A percentile compares a stretch with the other conserved stretches of the same genome.
Evolutionary conservation across 176 grass and related monocot species (phyloP).

Genomic region (Triticum turgidum): DNA sequence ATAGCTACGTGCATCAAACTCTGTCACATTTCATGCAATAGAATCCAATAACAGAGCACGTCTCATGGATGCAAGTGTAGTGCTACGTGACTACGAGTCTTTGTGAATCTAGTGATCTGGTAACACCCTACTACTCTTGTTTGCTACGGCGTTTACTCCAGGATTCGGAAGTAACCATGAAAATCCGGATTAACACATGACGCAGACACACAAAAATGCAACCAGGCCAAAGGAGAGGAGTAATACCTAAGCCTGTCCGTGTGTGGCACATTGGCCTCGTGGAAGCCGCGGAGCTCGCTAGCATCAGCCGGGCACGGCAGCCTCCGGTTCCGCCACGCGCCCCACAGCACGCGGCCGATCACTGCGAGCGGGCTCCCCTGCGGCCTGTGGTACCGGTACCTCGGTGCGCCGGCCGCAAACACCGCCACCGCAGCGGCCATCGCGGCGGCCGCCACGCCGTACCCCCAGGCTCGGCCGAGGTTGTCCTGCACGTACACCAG

Average conservation of each 20-base stretch:
- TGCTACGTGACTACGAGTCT: background rate
- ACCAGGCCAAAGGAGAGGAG: background rate
- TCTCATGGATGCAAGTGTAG: background rate
- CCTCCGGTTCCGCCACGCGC: constrained; percentile 42
- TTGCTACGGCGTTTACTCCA: background rate
- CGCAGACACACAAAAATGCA: too few relatives aligned
- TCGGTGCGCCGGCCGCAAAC: constrained; percentile 13
- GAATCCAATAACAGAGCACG: background rate
- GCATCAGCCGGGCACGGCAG: constrained; percentile 23
- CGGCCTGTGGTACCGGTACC: constrained; percentile 39
- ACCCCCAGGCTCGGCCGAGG: constrained; percentile 50
- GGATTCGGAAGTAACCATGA: background rate
- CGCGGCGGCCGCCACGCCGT: constrained; percentile 50
- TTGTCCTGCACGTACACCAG: constrained; percentile 76
- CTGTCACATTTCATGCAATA: background rate
- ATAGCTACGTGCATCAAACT: background rate
- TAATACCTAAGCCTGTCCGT: constrained; percentile 39
- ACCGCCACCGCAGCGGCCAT: constrained; percentile 43
- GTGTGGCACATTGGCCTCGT: constrained; percentile 34
- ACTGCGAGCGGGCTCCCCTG: constrained; percentile 50
- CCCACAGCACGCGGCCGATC: constrained; percentile 36
- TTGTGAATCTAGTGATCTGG: background rate
- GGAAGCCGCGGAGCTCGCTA: constrained; percentile 37
- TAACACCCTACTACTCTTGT: background rate
- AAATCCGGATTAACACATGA: too few relatives aligned